Evolutionary conservation across 805 yeast genomes (phyloP).

Genomic region (Starmera dryadoides): DNA sequence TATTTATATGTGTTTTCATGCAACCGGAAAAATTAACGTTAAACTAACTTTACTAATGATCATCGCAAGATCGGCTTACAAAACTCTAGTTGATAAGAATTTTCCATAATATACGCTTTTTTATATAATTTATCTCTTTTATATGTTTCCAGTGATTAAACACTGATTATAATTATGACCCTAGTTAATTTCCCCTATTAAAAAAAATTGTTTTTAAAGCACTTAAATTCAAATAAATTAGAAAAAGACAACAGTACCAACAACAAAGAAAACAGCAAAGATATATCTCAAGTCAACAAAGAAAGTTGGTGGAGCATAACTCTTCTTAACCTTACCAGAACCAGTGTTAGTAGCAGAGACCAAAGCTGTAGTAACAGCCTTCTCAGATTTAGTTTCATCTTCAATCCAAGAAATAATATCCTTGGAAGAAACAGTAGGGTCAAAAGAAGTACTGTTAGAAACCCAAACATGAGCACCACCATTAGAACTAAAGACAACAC

Average conservation of each 20-base stretch:
- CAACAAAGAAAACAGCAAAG: slow-evolving; percentile 15
- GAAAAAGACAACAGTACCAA: slow-evolving; percentile 9
- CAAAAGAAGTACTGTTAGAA: slow-evolving; percentile 45
- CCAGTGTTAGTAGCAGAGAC: slow-evolving; percentile 30
- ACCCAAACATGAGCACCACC: slow-evolving; percentile 59
- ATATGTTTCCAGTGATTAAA: too few relatives aligned
- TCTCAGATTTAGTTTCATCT: slow-evolving; percentile 19
- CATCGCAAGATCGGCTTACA: too few relatives aligned
- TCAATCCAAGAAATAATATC: slow-evolving; percentile 40
- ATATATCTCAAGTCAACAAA: slow-evolving; percentile 11
- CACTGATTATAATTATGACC: too few relatives aligned
- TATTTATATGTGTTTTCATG: too few relatives aligned
- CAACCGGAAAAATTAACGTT: too few relatives aligned
- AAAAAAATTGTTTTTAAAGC: too few relatives aligned
- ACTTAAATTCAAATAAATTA: too few relatives aligned
- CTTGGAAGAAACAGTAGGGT: slow-evolving; percentile 34
- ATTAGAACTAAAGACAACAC: slow-evolving; percentile 57
- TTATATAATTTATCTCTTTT: too few relatives aligned
- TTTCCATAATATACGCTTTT: too few relatives aligned
- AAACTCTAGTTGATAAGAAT: too few relatives aligned
- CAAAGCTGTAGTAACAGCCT: slow-evolving; percentile 23
- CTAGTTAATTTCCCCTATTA: not conserved
- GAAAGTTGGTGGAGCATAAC: slow-evolving; percentile 5
- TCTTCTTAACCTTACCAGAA: slow-evolving; percentile 18
- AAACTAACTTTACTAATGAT: too few relatives aligned